Base-by-base conservation (phyloP, 2,329 filamentous ascomycete genomes). In the Sphaerulina vaccinii region DNA sequence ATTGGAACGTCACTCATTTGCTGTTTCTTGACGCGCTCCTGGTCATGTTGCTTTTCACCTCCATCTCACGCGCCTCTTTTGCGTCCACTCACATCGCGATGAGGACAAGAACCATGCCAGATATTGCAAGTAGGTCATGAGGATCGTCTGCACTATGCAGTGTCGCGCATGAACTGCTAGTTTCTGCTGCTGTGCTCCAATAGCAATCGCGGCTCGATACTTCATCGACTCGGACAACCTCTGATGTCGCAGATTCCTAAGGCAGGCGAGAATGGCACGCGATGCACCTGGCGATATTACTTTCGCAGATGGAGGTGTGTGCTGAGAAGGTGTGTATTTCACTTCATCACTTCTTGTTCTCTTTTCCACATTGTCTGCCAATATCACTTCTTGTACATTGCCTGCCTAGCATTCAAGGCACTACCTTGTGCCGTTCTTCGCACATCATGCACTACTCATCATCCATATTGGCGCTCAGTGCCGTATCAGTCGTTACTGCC, bases 111-210 rank as follows among this genome's bases (percentile, higher is more conserved):
- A 18, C 10, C 32, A 7, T 29, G 27, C 13, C 27, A 8, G 35
- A 15, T 49, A 13, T 42, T 22, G 39, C 39, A 23, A 8, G 19
- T 36, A 16, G 36, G 45, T 49, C 45, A 49, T 35, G 45, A 40
- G 45, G 45, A 49, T 40, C 45, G 45, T 40, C 45, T 49, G 36
- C 45, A 24, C 36, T 9, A 40, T 32, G 45, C 45, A 40, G 36
- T 32, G 35, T 11, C 45, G 13, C 29, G 45, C 45, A 48, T 23
- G 27, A 24, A 27, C 33, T 46, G 32, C 43, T 22, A 22, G 44
- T 16, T 16, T 38, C 10, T 39, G 18, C 36, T 39, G 36, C 18
- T 15, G 36, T 39, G 19, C 36, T 19, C 18, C 9, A 18, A 39
- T 21, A 3, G 18, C 18, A 39, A 11, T 18, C 11, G 37, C 18